Evolutionary conservation across 2,329 filamentous ascomycete species (phyloP), one percentile per base, ranked within the genome.

Genomic region (Sclerotinia borealis): DNA sequence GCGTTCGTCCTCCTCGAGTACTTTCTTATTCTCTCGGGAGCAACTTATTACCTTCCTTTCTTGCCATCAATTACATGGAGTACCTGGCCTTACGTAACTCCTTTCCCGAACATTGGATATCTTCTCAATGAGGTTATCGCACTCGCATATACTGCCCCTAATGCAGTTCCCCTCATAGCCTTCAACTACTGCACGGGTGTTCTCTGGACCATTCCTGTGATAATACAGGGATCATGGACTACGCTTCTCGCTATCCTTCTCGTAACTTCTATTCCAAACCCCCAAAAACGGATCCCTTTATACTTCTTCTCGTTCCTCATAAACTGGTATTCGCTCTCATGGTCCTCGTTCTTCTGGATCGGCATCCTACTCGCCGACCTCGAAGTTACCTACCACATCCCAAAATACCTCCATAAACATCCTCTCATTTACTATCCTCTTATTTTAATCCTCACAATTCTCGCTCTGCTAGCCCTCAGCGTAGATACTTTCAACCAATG

Each of bases 121-220:
- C 80, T 77, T 67, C 70, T 81, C 39, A 78, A 74, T 41, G 77
- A 79, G 61, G 65, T 80, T 8, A 70, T 81, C 4, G 77, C 80
- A 66, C 71, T 81, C 11, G 72, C 75, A 4, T 81, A 78, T 59
- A 70, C 80, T 11, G 76, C 80, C n/a, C 79, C 79, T 8, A 81
- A 80, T 55, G 78, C 77, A 2, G 77, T 77, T 9, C 79, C 79
- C 0, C 76, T 79, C 59, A 77, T 81, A 54, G 79, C 77, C 10
- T 76, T 75, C 68, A 77, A 81, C 66, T 81, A 79, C 71, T 80
- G 79, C 64, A 79, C 79, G 0, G 79, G 79, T 69, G 79, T 81
- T 6, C 73, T 81, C 1, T 81, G 79, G 79, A 80, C 79, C 4
- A 79, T 81, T 37, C 78, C 79, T 0, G 78, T 81, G 0, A 78